Evolutionary conservation across 2,329 filamentous ascomycete species (phyloP).

Genomic region (Diaporthe vexans): DNA sequence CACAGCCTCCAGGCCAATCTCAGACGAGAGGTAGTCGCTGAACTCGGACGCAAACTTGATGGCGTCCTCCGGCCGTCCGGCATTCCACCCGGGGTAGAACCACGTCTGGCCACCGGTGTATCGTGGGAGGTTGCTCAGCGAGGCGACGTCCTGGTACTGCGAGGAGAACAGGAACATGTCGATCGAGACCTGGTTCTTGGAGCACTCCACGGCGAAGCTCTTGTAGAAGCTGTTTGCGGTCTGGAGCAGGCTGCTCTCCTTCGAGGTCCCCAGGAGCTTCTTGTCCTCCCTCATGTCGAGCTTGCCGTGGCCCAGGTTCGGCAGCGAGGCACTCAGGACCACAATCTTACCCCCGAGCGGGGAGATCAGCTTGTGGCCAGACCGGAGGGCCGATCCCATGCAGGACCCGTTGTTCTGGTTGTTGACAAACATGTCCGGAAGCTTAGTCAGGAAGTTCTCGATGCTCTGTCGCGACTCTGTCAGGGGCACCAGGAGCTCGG

Average conservation of each 20-base stretch:
- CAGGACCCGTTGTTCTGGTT: slow-evolving; percentile 91
- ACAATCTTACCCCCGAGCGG: slow-evolving; percentile 95
- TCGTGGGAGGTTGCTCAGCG: slow-evolving; percentile 92
- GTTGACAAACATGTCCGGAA: slow-evolving; percentile 97
- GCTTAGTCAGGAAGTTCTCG: slow-evolving; percentile 89
- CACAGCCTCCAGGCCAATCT: slow-evolving; percentile 96
- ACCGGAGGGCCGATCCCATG: slow-evolving; percentile 93
- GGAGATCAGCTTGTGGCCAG: slow-evolving; percentile 95
- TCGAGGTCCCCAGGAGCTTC: slow-evolving; percentile 92
- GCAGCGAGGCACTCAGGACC: slow-evolving; percentile 89
- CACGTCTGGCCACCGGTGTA: slow-evolving; percentile 98
- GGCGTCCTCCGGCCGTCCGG: slow-evolving; percentile 91
- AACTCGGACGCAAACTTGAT: slow-evolving; percentile 99
- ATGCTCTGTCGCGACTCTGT: slow-evolving; percentile 92
- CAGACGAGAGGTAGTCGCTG: slow-evolving; percentile 94
- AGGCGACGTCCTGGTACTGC: slow-evolving; percentile 97
- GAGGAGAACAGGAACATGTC: slow-evolving; percentile 98
- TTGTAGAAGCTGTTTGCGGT: slow-evolving; percentile 98
- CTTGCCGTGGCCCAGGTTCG: slow-evolving; percentile 90
- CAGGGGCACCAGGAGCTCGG: slow-evolving; percentile 90
- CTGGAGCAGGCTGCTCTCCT: slow-evolving; percentile 89
- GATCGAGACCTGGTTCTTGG: slow-evolving; percentile 98
- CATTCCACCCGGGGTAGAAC: slow-evolving; percentile 99
- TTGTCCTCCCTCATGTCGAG: slow-evolving; percentile 96
- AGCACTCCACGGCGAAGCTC: slow-evolving; percentile 98